phyloP scores from a whole-genome alignment of 1,284 basidiomycete genomes.

The Wolfiporia cocos region DNA sequence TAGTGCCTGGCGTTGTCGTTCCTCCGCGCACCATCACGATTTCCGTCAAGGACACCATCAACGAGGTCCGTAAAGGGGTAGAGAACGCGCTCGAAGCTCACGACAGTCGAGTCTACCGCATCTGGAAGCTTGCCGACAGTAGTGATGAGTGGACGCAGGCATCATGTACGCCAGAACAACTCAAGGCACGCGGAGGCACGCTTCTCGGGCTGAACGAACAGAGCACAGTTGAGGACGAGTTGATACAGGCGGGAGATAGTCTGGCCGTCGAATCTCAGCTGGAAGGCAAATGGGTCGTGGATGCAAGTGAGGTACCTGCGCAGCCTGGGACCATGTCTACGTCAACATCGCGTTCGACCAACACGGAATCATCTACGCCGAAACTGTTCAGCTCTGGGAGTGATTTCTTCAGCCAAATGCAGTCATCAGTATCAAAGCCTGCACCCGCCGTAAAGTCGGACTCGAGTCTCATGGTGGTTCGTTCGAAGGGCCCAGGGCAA shows the following conservation, averaged over 20 bases:
- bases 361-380: slow-evolving; percentile 7
- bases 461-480: slow-evolving; percentile 9
- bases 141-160: slow-evolving; percentile 9
- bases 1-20: slow-evolving; percentile 10
- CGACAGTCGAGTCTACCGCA: slow-evolving; percentile 37
- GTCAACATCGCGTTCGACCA: slow-evolving; percentile 11
- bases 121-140: slow-evolving; percentile 47
- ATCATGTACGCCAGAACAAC: slow-evolving; percentile 25
- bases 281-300: slow-evolving; percentile 45
- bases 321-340: slow-evolving; percentile 5
- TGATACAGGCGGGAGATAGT: slow-evolving; percentile 50
- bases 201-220: slow-evolving; percentile 31
- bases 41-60: slow-evolving; percentile 42
- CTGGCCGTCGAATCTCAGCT: slow-evolving; percentile 63
- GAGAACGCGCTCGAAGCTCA: slow-evolving; percentile 21
- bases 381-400: slow-evolving; percentile 45
- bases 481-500: slow-evolving; percentile 27
- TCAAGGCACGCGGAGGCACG: slow-evolving; percentile 32
- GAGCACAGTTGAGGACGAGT: slow-evolving; percentile 51
- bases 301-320: slow-evolving; percentile 21
- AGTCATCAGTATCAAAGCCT: slow-evolving; percentile 21
- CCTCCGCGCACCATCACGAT: slow-evolving; percentile 28
- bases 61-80: slow-evolving; percentile 15
- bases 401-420: slow-evolving; percentile 54
- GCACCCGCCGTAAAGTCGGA: not conserved